Percentiles rank a stretch among this genome's conserved stretches.
These are phyloP conservation scores for Crithidia brevicula DNA, from an alignment of 208 protist species.

Conservation along the genomic window DNA sequence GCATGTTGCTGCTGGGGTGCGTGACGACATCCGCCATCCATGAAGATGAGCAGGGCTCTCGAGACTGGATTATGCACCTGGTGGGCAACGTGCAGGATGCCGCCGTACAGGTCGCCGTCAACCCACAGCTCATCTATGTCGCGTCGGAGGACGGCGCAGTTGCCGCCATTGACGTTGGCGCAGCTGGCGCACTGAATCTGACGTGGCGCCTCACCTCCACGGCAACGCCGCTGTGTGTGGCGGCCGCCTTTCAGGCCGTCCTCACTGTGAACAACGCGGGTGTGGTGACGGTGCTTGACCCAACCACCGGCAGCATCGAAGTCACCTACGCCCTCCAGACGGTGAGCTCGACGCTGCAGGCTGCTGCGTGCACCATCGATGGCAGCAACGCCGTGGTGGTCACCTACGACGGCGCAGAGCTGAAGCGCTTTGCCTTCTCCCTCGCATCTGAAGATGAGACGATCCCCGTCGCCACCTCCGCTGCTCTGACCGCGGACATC, in stretches of 20 bases:
- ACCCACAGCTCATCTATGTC: conserved; percentile 49
- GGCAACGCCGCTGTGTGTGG: conserved; percentile 57
- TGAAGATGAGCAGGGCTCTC: conserved; percentile 86
- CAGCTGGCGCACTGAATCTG: conserved; percentile 40
- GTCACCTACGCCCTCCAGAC: conserved; percentile 46
- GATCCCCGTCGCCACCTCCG: conserved; percentile 18
- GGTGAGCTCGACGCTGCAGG: conserved; percentile 4
- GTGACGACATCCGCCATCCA: conserved; percentile 61
- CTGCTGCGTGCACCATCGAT: conserved; percentile 43
- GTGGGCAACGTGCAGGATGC: conserved; percentile 75
- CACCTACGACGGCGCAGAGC: conserved; percentile 26
- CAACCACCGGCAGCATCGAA: conserved; percentile 55
- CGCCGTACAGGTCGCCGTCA: conserved; percentile 41
- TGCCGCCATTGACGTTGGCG: conserved; percentile 45
- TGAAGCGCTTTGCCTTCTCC: conserved; percentile 48
- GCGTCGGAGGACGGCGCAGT: conserved; percentile 76
- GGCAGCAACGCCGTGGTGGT: conserved; percentile 38
- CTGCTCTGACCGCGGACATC: conserved; percentile 7
- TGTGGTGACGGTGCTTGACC: conserved; percentile 53
- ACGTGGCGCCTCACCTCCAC: conserved; percentile 67
- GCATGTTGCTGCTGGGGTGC: conserved; percentile 5
- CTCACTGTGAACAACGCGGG: conserved; percentile 56
- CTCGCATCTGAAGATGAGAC: conserved; percentile 39
- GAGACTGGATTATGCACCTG: conserved; percentile 81
- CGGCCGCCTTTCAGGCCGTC: conserved; percentile 31